These are phyloP conservation scores for Aspergillus tubingensis DNA, from an alignment of 2,329 filamentous ascomycete species.

Conservation along the genomic window DNA sequence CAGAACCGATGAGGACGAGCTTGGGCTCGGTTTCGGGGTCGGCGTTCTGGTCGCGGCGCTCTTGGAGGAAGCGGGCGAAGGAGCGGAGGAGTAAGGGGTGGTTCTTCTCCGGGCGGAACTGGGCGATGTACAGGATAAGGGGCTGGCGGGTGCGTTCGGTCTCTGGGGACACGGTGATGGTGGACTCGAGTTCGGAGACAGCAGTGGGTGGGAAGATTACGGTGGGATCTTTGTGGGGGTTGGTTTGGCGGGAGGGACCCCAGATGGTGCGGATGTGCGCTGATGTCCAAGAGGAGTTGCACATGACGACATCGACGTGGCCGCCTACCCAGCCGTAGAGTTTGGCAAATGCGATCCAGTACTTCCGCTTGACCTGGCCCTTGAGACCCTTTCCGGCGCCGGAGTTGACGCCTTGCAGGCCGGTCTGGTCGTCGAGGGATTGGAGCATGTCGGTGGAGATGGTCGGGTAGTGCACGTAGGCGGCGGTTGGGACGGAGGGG, in stretches of 20 bases:
- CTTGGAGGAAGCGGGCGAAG: slow-evolving; percentile 74
- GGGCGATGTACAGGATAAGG: slow-evolving; percentile 86
- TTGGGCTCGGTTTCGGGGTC: slow-evolving; percentile 51
- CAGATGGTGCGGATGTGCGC: slow-evolving; percentile 78
- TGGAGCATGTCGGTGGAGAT: slow-evolving; percentile 97
- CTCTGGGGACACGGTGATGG: slow-evolving; percentile 68
- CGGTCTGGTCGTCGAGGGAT: slow-evolving; percentile 69
- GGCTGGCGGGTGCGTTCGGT: slow-evolving; percentile 71
- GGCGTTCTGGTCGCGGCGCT: slow-evolving; percentile 45
- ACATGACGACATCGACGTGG: slow-evolving; percentile 91
- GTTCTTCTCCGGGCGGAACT: slow-evolving; percentile 97
- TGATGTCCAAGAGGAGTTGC: slow-evolving; percentile 94
- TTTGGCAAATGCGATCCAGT: slow-evolving; percentile 83
- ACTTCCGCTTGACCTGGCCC: slow-evolving; percentile 72
- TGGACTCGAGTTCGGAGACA: slow-evolving; percentile 76
- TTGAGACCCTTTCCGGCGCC: slow-evolving; percentile 73
- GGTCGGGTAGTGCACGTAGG: slow-evolving; percentile 97
- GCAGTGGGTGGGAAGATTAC: slow-evolving; percentile 92
- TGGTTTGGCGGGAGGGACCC: slow-evolving; percentile 55
- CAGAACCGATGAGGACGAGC: slow-evolving; percentile 85
- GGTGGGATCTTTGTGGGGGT: slow-evolving; percentile 50
- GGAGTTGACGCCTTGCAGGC: slow-evolving; percentile 74
- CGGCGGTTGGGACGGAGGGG: slow-evolving; percentile 75
- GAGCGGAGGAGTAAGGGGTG: slow-evolving; percentile 83
- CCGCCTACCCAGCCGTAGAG: slow-evolving; percentile 82